Evolutionary conservation across 73 alveolate species (phyloP).

Genomic region (Halteria grandinella): DNA sequence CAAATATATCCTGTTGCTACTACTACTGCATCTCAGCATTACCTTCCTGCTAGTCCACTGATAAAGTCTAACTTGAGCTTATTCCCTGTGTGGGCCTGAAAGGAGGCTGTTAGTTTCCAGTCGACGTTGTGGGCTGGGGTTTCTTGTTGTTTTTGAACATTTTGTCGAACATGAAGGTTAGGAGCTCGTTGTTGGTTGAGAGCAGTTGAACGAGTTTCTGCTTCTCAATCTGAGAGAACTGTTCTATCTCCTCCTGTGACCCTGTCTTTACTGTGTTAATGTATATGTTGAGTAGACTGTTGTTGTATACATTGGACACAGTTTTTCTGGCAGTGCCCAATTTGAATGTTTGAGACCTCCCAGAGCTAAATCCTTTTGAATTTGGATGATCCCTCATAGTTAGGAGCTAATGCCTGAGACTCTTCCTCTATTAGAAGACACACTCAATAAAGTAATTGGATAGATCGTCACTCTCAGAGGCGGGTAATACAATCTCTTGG

Average conservation of each 20-base stretch:
- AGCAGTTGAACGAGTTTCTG: constrained; percentile 38
- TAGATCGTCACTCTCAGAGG: constrained; percentile 17
- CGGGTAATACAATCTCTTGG: constrained; percentile 25
- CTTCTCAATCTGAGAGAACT: constrained; percentile 48
- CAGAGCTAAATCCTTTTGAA: background rate
- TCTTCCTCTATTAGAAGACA: constrained; percentile 25
- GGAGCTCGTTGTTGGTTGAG: constrained; percentile 22
- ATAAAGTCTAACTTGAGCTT: too few species aligned
- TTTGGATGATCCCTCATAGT: constrained; percentile 15
- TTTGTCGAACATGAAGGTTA: constrained; percentile 45
- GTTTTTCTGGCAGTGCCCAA: background rate
- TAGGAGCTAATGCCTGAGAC: constrained; percentile 20
- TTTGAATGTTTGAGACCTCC: background rate
- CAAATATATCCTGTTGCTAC: too few species aligned
- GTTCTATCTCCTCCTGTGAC: constrained; percentile 33
- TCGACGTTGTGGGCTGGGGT: background rate
- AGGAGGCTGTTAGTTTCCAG: too few species aligned
- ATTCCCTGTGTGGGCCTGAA: too few species aligned
- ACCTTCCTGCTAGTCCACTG: too few species aligned
- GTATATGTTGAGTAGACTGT: constrained; percentile 33
- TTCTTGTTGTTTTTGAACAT: constrained; percentile 32
- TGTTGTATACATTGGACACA: constrained; percentile 6
- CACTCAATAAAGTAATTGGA: constrained; percentile 46
- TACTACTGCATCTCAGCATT: too few species aligned
- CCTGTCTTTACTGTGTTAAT: constrained; percentile 52